Percentiles rank a stretch among this genome's conserved stretches.
Conservation (phyloP, 352 stramenopile species). For the Thraustotheca clavata region DNA sequence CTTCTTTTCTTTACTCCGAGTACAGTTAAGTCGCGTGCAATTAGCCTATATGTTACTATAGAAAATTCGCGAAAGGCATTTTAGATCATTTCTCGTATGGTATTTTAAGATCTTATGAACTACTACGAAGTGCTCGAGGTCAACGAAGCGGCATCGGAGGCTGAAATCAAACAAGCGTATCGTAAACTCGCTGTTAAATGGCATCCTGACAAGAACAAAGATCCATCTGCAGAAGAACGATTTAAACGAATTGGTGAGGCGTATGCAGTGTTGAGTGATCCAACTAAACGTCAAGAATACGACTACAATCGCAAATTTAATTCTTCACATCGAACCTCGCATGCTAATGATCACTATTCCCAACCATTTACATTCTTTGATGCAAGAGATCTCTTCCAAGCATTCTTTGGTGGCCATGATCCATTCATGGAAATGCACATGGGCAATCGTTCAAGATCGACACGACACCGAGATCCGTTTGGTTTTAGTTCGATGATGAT, state of each 20-base stretch:
- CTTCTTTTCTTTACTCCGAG: no score
- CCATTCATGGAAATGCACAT: conserved; percentile 18
- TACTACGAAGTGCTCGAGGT: conserved; percentile 82
- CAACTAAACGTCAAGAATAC: conserved; percentile 46
- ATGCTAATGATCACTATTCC: background rate
- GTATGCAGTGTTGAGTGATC: conserved; percentile 83
- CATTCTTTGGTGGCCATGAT: conserved; percentile 20
- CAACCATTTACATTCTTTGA: conserved; percentile 1
- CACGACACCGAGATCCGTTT: conserved; percentile 22
- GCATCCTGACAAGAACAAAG: conserved; percentile 91
- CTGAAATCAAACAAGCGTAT: conserved; percentile 88
- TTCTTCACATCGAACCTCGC: background rate
- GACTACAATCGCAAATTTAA: conserved; percentile 29
- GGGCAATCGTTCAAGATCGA: conserved; percentile 20
- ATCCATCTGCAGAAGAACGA: conserved; percentile 71
- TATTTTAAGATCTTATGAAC: background rate
- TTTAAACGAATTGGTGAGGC: conserved; percentile 88
- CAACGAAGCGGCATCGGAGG: conserved; percentile 62
- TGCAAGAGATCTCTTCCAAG: conserved; percentile 23
- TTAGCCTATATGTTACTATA: no score
- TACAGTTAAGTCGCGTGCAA: background rate
- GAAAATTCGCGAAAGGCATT: conserved; percentile 19
- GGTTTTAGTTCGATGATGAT: conserved; percentile 35
- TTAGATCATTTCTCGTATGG: background rate
- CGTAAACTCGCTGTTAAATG: conserved; percentile 79